phyloP scores from a whole-genome alignment of 1,284 basidiomycete species.

The Farysia itapuensis region DNA sequence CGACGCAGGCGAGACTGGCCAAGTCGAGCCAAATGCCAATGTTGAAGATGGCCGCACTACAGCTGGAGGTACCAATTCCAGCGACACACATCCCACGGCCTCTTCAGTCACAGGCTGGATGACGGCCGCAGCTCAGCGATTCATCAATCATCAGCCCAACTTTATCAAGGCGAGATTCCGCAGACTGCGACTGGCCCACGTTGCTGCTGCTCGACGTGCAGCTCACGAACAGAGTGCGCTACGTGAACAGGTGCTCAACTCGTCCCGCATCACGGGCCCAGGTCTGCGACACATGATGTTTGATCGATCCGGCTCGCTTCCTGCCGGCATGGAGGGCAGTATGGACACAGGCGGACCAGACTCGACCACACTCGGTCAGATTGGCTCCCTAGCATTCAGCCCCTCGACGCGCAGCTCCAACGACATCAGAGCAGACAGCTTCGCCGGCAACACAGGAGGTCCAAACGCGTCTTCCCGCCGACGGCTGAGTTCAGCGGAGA shows the following conservation, averaged over 20 bases:
- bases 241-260: constrained; percentile 48
- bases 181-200: constrained; percentile 46
- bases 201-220: constrained; percentile 42
- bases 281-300: constrained; percentile 51
- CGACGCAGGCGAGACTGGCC: neutral
- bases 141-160: constrained; percentile 43
- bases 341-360: constrained; percentile 14
- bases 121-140: constrained; percentile 21
- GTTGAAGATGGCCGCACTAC: constrained; percentile 38
- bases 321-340: constrained; percentile 15
- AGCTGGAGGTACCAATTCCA: constrained; percentile 31
- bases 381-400: no score
- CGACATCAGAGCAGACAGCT: neutral
- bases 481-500: constrained; percentile 4
- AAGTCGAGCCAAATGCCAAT: constrained; percentile 4
- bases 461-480: neutral
- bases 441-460: neutral
- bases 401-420: no score
- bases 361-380: constrained; percentile 13
- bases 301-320: constrained; percentile 21
- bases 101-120: constrained; percentile 39
- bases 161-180: constrained; percentile 48
- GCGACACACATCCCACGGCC: constrained; percentile 46
- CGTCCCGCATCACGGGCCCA: constrained; percentile 23
- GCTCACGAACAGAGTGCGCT: constrained; percentile 47